Evolutionary conservation across 257 asterid genomes (phyloP).

Genomic region (Salvia rosmarinus): DNA sequence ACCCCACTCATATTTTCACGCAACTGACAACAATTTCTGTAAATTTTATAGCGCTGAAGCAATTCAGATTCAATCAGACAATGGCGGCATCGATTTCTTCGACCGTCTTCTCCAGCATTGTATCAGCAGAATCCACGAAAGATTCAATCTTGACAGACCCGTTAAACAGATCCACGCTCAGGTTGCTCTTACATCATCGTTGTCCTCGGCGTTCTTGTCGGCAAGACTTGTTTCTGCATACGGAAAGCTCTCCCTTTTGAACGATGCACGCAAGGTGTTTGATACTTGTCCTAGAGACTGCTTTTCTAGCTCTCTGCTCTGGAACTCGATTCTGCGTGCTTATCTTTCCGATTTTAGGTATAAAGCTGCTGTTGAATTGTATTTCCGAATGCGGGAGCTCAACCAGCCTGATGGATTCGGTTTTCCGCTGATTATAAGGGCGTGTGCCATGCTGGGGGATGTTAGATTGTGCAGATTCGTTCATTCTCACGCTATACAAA

Average conservation of each 20-base stretch:
- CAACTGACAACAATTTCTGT: slow-evolving; percentile 6
- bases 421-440: slow-evolving; percentile 67
- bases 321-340: slow-evolving; percentile 74
- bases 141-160: slow-evolving; percentile 38
- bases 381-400: slow-evolving; percentile 49
- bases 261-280: slow-evolving; percentile 66
- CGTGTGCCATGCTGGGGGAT: slow-evolving; percentile 55
- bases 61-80: slow-evolving; percentile 26
- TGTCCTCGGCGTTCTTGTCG: slow-evolving; percentile 51
- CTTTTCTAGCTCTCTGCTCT: slow-evolving; percentile 47
- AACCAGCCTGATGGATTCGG: slow-evolving; percentile 64
- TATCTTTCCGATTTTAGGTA: slow-evolving; percentile 42
- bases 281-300: slow-evolving; percentile 40
- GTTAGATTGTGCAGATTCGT: slow-evolving; percentile 42
- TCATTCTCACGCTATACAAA: slow-evolving; percentile 55
- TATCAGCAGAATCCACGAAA: slow-evolving; percentile 24
- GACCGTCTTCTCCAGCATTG: slow-evolving; percentile 54
- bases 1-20: background rate
- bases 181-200: slow-evolving; percentile 42
- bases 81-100: slow-evolving; percentile 44
- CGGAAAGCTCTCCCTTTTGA: slow-evolving; percentile 44
- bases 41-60: slow-evolving; percentile 6
- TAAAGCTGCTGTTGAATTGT: slow-evolving; percentile 43
- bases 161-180: slow-evolving; percentile 63
- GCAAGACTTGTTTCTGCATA: slow-evolving; percentile 59